Evolutionary conservation across 371 early-diverging fungal species (phyloP), one percentile per base, ranked within the genome.

Genomic region (Lichtheimia hyalospora): DNA sequence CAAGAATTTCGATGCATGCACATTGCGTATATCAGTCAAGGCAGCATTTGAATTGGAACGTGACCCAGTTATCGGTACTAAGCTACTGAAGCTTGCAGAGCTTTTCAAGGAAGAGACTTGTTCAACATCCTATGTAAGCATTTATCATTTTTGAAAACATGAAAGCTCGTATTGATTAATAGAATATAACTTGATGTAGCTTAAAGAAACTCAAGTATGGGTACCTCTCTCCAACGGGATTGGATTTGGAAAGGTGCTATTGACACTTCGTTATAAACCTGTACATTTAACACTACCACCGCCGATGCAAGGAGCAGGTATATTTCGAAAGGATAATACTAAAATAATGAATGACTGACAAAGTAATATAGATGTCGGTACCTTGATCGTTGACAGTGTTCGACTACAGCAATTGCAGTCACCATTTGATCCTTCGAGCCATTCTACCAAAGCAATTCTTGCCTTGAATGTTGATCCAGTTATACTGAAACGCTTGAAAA

Each of bases 231-330:
- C 54, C 1, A 62, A 69, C 48, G 78, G 75, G 28, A 70, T 77
- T 53, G 78, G 74, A 1, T 71, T 70, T 54, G 78, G 78, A 23
- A 77, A 77, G 60, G 58, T 77, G 6, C 57, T 77, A n/a, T 8
- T 77, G 0, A 62, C 74, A 6, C 41, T 77, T 20, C 71, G 69
- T 16, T 77, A 70, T 48, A 77, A 77, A 51, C 78, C 78, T 18
- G 69, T 74, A n/a, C 68, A 67, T 16, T 50, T 77, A 42, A 63
- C 67, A 3, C 41, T 77, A 3, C 69, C 78, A 14, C 61, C 67
- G 2, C 52, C 65, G 40, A 51, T 75, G 15, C 69, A 61, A 49
- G 71, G 73, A 21, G 25, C 68, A 57, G 66, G 70, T 73, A 68
- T 53, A 50, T 15, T 8, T 18, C 13, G 16, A 10, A 46, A 16